Base-by-base conservation (phyloP, 192 early-diverging fungal genomes). In the Cetraspora pellucida region DNA sequence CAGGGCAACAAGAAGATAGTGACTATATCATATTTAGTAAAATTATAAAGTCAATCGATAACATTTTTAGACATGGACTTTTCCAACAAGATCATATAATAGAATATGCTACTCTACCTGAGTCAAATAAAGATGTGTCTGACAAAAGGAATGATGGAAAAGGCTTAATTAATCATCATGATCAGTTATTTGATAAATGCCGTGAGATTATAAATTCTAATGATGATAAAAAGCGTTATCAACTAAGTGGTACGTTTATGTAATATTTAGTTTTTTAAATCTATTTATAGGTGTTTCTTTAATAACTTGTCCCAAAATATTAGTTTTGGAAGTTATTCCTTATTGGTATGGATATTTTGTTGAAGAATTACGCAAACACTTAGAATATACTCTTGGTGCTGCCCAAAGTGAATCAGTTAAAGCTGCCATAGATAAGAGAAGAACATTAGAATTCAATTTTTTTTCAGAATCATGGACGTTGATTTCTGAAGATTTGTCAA, bases 61-160 rank as follows among this genome's bases (percentile, higher is more conserved):
- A 17, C 14, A 66, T 66, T 43, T 21, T 66, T 43, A 8, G 43
- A 66, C 14, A 31, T 66, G 64, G 64, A 17, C 64, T 66, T 7
- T 66, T 66, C 44, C 64, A 66, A 43, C 64, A 66, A 30, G 64
- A 66, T n/a, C 64, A 66, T 44, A 30, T 66, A 37, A 19, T 43
- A 5, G 64, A 66, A 66, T 66, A 66, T 44, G 37, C 6, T 66
- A 4, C 2, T n/a, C n/a, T n/a, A 16, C 14, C 17, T 6, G 64
- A 30, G 19, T 16, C 14, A 17, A 54, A 54, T 4, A 2, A 30
- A 66, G 17, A 30, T 44, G 16, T 43, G 8, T 66, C 64, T 2
- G 37, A 19, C 17, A 44, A 14, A 7, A 19, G 0, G 6, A 44
- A 66, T n/a, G 43, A 44, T 2, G 27, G 64, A 66, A 66, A 7